Evolutionary conservation across 495 filamentous ascomycete genomes (phyloP).

Genomic region (Aspergillus saccharolyticus): DNA sequence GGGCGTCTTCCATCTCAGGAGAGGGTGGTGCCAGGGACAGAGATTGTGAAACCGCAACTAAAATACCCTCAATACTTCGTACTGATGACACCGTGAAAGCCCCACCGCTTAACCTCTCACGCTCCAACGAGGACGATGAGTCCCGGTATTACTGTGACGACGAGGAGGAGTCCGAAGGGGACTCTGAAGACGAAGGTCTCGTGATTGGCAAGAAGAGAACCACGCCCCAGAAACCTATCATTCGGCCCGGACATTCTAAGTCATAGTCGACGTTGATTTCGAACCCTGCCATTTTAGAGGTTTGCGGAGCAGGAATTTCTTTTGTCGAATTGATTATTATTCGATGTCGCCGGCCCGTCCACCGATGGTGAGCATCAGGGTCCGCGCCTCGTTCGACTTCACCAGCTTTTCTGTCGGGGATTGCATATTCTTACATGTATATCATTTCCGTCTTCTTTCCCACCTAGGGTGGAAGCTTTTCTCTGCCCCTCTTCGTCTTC

Average conservation of each 20-base stretch:
- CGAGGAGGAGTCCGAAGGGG: slow-evolving; percentile 39
- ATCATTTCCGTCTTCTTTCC: slow-evolving; percentile 15
- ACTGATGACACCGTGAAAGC: slow-evolving; percentile 45
- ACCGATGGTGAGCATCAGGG: too few species aligned
- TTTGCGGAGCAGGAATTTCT: too few species aligned
- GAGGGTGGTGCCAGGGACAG: slow-evolving; percentile 26
- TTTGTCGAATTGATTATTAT: too few species aligned
- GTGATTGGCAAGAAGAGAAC: slow-evolving; percentile 40
- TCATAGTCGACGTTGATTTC: not conserved
- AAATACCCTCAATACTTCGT: slow-evolving; percentile 40
- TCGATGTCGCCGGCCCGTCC: not conserved
- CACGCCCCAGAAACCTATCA: slow-evolving; percentile 22
- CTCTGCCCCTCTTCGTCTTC: slow-evolving; percentile 1
- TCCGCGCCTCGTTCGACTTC: too few species aligned
- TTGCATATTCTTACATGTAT: slow-evolving; percentile 20
- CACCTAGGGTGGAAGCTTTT: slow-evolving; percentile 6
- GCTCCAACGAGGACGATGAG: slow-evolving; percentile 36
- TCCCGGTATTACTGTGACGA: slow-evolving; percentile 43
- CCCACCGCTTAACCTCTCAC: slow-evolving; percentile 17
- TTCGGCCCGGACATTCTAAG: slow-evolving; percentile 14
- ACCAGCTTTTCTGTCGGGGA: slow-evolving; percentile 14
- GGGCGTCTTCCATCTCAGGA: slow-evolving; percentile 76
- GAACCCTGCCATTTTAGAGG: not conserved
- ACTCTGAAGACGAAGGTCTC: slow-evolving; percentile 49
- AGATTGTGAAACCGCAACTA: slow-evolving; percentile 21